Evolutionary conservation across 352 stramenopile species (phyloP).

Genomic region (Phytophthora foliorum): DNA sequence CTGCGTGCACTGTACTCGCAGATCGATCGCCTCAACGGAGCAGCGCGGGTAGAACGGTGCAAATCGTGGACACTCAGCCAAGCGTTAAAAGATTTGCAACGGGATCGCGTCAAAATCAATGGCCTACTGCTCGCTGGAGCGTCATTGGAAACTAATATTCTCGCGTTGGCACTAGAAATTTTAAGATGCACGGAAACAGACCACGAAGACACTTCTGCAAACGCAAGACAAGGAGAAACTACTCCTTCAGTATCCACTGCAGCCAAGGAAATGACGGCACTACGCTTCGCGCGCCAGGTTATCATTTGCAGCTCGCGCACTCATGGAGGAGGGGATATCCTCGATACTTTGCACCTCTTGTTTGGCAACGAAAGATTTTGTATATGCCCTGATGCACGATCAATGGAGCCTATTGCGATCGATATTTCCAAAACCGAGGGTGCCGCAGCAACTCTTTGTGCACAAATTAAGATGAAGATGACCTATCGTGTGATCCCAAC

Average conservation of each 20-base stretch:
- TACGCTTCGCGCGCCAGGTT: slow-evolving; percentile 65
- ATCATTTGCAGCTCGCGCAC: slow-evolving; percentile 74
- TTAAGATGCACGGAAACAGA: slow-evolving; percentile 19
- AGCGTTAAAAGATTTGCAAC: slow-evolving; percentile 74
- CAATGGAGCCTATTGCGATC: slow-evolving; percentile 58
- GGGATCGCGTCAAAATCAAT: slow-evolving; percentile 71
- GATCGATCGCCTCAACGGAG: slow-evolving; percentile 48
- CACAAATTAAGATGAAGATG: slow-evolving; percentile 55
- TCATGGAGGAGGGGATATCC: slow-evolving; percentile 71
- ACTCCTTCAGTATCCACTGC: background rate
- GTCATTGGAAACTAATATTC: slow-evolving; percentile 40
- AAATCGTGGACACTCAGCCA: slow-evolving; percentile 65
- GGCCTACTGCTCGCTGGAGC: slow-evolving; percentile 42
- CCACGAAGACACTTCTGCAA: background rate
- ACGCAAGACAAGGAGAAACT: background rate
- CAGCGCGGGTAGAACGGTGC: slow-evolving; percentile 47
- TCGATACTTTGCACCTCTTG: slow-evolving; percentile 67
- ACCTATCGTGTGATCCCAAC: slow-evolving; percentile 49
- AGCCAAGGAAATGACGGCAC: slow-evolving; percentile 52
- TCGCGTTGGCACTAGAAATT: slow-evolving; percentile 31
- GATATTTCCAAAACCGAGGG: slow-evolving; percentile 23
- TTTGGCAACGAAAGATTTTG: slow-evolving; percentile 57
- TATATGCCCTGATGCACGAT: slow-evolving; percentile 58
- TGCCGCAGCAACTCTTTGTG: slow-evolving; percentile 16
- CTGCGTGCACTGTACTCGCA: slow-evolving; percentile 65